Evolutionary conservation across 371 early-diverging fungal genomes (phyloP).

Genomic region (Mucor indicus): DNA sequence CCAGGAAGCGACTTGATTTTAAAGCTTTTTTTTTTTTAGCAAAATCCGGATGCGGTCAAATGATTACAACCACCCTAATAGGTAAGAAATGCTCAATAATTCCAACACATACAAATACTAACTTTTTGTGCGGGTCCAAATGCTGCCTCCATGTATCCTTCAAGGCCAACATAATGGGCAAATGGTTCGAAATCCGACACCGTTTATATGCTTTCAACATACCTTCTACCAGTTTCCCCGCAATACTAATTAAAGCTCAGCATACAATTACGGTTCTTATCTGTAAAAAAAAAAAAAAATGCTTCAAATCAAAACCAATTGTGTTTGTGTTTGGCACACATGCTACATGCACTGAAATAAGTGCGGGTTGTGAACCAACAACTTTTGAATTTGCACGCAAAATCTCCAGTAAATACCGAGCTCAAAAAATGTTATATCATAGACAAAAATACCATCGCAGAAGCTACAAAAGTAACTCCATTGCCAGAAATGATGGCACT

Average conservation of each 20-base stretch:
- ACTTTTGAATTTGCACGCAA: conserved; percentile 1
- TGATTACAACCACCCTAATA: conserved; percentile 4
- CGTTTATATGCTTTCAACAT: conserved; percentile 5
- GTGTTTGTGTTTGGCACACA: conserved; percentile 16
- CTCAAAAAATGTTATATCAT: conserved; percentile 15
- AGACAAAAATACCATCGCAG: conserved; percentile 10
- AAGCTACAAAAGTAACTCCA: conserved; percentile 12
- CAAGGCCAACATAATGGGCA: conserved; percentile 12
- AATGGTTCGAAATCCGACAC: conserved; percentile 7
- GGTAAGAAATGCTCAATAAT: conserved; percentile 6
- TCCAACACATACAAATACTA: conserved; percentile 6
- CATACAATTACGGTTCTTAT: conserved; percentile 11
- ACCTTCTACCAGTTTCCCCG: conserved; percentile 6
- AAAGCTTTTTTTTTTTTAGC: conserved; percentile 3
- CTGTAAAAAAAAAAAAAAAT: no score
- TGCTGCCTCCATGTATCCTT: conserved; percentile 4
- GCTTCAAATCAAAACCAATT: conserved; percentile 11
- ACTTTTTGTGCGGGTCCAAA: conserved; percentile 8
- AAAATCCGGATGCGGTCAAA: conserved; percentile 7
- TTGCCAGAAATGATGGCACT: conserved; percentile 14
- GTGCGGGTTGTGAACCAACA: conserved; percentile 6
- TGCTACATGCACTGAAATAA: conserved; percentile 10
- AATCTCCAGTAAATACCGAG: conserved; percentile 18
- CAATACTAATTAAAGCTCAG: conserved; percentile 11
- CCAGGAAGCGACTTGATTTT: conserved; percentile 11